phyloP scores from a whole-genome alignment of 2,329 filamentous ascomycete species.

The Malbranchea cinnamomea region DNA sequence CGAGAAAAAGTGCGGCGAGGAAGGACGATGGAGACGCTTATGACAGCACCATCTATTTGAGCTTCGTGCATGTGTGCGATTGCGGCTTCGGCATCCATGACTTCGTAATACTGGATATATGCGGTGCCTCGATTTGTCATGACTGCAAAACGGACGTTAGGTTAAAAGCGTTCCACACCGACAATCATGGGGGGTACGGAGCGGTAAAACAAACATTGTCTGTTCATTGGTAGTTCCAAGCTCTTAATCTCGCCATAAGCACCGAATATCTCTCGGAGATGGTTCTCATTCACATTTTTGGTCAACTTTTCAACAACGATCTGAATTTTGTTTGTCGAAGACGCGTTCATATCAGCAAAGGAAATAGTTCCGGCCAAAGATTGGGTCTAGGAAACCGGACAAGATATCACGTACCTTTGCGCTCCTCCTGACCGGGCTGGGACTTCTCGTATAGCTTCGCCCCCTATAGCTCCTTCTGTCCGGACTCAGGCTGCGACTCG shows the following conservation, averaged over 20 bases:
- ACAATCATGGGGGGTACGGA: conserved; percentile 1
- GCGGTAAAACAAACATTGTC: conserved; percentile 47
- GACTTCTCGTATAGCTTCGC: conserved; percentile 22
- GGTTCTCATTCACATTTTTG: conserved; percentile 80
- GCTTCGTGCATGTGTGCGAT: conserved; percentile 97
- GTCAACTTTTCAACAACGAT: conserved; percentile 93
- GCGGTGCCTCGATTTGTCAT: conserved; percentile 85
- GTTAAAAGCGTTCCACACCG: conserved; percentile 3
- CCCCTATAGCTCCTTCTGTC: conserved; percentile 26
- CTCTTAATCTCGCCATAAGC: conserved; percentile 74
- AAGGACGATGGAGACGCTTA: conserved; percentile 79
- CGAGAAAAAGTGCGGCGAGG: conserved; percentile 70
- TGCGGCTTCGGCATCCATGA: conserved; percentile 68
- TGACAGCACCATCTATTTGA: conserved; percentile 68
- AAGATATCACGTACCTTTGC: conserved; percentile 18
- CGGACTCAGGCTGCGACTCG: conserved; percentile 24
- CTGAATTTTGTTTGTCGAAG: conserved; percentile 32
- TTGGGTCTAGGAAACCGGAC: no score
- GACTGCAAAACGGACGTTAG: conserved; percentile 41
- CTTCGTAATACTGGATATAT: conserved; percentile 70
- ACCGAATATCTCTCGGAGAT: conserved; percentile 84
- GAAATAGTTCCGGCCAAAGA: background rate
- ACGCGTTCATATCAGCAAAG: background rate
- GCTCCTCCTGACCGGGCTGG: conserved; percentile 17
- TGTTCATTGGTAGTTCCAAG: conserved; percentile 79